Evolutionary conservation across 371 early-diverging fungal genomes (phyloP).

Genomic region (Rhizopus sp.): DNA sequence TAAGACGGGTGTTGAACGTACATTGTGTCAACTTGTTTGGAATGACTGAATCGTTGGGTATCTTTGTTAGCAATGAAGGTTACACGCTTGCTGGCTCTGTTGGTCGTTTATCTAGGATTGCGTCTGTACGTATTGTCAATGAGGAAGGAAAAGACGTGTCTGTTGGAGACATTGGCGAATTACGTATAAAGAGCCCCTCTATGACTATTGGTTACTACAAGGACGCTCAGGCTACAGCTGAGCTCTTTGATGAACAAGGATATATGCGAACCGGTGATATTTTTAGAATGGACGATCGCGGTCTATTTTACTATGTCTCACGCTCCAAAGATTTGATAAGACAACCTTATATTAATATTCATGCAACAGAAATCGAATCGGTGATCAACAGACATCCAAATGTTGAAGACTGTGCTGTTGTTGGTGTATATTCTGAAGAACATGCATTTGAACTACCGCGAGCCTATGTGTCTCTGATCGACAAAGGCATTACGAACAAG

Average conservation of each 20-base stretch:
- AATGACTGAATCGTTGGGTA: conserved; percentile 55
- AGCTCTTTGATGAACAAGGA: conserved; percentile 79
- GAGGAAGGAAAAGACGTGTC: conserved; percentile 49
- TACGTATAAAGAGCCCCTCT: conserved; percentile 74
- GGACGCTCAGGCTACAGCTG: conserved; percentile 54
- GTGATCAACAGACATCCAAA: conserved; percentile 51
- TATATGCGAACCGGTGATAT: conserved; percentile 86
- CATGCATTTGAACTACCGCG: conserved; percentile 67
- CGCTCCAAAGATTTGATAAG: conserved; percentile 75
- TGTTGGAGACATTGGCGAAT: conserved; percentile 57
- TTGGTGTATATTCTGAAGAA: conserved; percentile 46
- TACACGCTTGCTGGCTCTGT: conserved; percentile 51
- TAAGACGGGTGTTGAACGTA: conserved; percentile 47
- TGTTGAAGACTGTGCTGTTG: conserved; percentile 68
- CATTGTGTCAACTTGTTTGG: conserved; percentile 64
- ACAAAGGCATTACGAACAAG: conserved; percentile 19
- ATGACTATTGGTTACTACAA: conserved; percentile 39
- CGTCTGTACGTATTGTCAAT: conserved; percentile 67
- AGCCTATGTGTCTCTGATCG: conserved; percentile 60
- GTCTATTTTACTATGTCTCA: conserved; percentile 61
- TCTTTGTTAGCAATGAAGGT: neutral
- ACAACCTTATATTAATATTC: conserved; percentile 68
- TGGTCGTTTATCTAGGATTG: conserved; percentile 66
- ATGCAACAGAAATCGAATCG: conserved; percentile 75
- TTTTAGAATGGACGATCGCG: conserved; percentile 57